Percentiles rank a stretch among this genome's conserved stretches.
These are phyloP conservation scores for Bacidia gigantensis DNA, from an alignment of 495 filamentous ascomycete genomes.

Conservation along the genomic window DNA sequence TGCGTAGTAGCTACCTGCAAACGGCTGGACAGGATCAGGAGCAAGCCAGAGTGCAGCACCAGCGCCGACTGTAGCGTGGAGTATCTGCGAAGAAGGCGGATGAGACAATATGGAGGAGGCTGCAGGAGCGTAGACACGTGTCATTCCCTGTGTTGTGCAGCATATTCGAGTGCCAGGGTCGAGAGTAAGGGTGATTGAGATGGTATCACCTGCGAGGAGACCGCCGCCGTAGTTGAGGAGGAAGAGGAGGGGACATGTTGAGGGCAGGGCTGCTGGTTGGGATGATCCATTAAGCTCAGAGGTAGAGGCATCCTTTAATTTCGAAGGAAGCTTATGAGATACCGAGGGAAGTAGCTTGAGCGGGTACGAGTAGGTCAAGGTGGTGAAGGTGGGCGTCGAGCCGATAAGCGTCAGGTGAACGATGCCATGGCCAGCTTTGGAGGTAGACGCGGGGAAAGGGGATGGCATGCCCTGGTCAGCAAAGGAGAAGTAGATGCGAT, in stretches of 20 bases:
- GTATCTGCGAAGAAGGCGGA: conserved; percentile 39
- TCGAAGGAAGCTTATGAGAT: conserved; percentile 28
- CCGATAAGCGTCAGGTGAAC: conserved; percentile 62
- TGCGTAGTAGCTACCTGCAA: conserved; percentile 62
- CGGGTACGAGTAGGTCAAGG: conserved; percentile 79
- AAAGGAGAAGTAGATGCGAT: too few relatives aligned
- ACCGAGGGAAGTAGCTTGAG: conserved; percentile 70
- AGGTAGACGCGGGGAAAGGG: conserved; percentile 57
- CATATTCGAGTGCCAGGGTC: conserved; percentile 53
- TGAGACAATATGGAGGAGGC: conserved; percentile 10
- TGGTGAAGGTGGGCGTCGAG: conserved; percentile 53
- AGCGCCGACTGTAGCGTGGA: conserved; percentile 46
- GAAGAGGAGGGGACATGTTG: conserved; percentile 47
- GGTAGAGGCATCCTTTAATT: background rate
- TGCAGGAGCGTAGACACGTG: conserved; percentile 79
- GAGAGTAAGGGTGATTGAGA: conserved; percentile 57
- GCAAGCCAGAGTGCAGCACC: conserved; percentile 68
- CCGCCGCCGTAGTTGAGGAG: conserved; percentile 92
- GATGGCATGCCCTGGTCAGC: too few relatives aligned
- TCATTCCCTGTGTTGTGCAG: conserved; percentile 86
- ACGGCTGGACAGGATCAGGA: conserved; percentile 86
- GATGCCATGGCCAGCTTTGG: conserved; percentile 59
- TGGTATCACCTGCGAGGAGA: conserved; percentile 70
- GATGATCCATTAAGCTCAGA: background rate
- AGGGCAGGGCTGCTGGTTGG: background rate